A percentile compares a stretch with the other conserved stretches of the same genome.
phyloP scores from a whole-genome alignment of 331 rosid species.

The Cydonia oblonga region DNA sequence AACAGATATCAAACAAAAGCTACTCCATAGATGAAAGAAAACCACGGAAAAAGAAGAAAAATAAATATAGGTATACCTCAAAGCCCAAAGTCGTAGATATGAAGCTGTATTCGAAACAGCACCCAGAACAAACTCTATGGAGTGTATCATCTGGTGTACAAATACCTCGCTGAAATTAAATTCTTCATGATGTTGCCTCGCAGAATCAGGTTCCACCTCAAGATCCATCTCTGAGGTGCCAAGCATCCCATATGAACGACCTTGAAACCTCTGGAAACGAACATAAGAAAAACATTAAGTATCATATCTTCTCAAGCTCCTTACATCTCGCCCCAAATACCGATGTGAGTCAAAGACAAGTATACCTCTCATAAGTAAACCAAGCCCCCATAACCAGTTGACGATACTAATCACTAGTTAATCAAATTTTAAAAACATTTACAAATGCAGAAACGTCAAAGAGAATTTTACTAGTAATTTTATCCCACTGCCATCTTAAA shows the following conservation, averaged over 20 bases:
- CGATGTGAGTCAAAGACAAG: neutral
- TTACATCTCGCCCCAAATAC: neutral
- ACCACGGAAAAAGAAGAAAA: conserved; percentile 8
- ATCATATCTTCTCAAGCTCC: neutral
- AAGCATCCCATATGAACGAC: conserved; percentile 79
- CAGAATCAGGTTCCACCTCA: conserved; percentile 84
- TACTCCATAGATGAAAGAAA: conserved; percentile 5
- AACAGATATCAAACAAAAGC: conserved; percentile 14
- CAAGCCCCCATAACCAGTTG: neutral
- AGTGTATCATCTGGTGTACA: conserved; percentile 98
- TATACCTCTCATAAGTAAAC: neutral
- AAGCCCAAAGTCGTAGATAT: conserved; percentile 99
- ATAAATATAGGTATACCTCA: conserved; percentile 43
- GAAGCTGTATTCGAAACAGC: conserved; percentile 99
- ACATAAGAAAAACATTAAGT: conserved; percentile 10
- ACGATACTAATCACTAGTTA: neutral
- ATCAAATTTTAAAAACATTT: neutral
- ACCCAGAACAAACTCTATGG: conserved; percentile 95
- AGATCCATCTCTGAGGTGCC: conserved; percentile 76
- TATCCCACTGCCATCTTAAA: neutral
- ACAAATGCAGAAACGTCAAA: neutral
- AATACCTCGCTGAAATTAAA: conserved; percentile 92
- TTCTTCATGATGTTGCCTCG: conserved; percentile 74
- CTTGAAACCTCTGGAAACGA: conserved; percentile 84
- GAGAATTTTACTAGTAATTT: neutral